These are phyloP conservation scores for Kregervanrija pseudodelftensis DNA, from an alignment of 805 yeast genomes.

Conservation along the genomic window DNA sequence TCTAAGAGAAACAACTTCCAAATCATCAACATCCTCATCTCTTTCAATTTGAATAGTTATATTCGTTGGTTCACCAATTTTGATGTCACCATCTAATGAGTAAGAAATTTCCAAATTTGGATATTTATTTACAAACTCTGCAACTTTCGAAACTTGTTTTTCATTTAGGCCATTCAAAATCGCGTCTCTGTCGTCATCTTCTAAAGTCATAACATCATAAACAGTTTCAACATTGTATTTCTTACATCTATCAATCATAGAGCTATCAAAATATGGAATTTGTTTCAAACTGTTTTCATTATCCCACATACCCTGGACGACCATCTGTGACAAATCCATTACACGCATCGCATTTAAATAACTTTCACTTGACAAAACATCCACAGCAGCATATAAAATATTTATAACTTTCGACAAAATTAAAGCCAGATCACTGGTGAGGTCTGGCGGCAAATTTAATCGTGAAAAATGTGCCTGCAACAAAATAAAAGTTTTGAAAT, in stretches of 20 bases:
- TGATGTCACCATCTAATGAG: slow-evolving; percentile 36
- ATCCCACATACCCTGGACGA: slow-evolving; percentile 82
- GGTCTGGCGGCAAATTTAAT: slow-evolving; percentile 51
- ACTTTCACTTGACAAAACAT: slow-evolving; percentile 75
- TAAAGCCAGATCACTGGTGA: slow-evolving; percentile 46
- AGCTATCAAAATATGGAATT: slow-evolving; percentile 57
- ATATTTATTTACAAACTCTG: slow-evolving; percentile 81
- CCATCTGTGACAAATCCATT: slow-evolving; percentile 85
- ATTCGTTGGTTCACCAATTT: slow-evolving; percentile 37
- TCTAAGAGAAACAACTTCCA: slow-evolving; percentile 48
- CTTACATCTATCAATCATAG: slow-evolving; percentile 46
- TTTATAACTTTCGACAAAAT: slow-evolving; percentile 44
- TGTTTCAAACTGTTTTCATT: slow-evolving; percentile 73
- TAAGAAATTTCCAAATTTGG: slow-evolving; percentile 76
- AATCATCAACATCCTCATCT: slow-evolving; percentile 71
- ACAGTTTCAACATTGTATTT: slow-evolving; percentile 58
- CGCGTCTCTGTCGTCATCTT: slow-evolving; percentile 52
- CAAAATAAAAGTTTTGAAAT: slow-evolving; percentile 64
- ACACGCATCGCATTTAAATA: slow-evolving; percentile 67
- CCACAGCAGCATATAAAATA: slow-evolving; percentile 62
- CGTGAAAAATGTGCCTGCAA: slow-evolving; percentile 80
- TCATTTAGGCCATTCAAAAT: slow-evolving; percentile 48
- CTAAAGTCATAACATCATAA: slow-evolving; percentile 71
- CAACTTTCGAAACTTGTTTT: slow-evolving; percentile 53
- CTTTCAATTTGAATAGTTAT: slow-evolving; percentile 47